phyloP scores from a whole-genome alignment of 1,284 basidiomycete species.

The Termitomyces sp. region DNA sequence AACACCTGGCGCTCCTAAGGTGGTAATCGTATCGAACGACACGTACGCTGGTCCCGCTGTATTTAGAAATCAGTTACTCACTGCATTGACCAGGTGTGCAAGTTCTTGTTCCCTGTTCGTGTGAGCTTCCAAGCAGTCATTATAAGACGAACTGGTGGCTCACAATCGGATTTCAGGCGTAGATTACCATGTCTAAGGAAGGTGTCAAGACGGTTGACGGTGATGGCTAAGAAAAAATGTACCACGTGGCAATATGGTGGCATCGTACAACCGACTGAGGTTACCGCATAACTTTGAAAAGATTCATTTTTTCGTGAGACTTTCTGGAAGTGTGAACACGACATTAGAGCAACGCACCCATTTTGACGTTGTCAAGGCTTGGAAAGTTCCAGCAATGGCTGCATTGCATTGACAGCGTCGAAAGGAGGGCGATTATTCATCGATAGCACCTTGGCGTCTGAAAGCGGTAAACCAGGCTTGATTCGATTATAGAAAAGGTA shows the following conservation, averaged over 20 bases:
- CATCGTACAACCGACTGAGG: constrained; percentile 37
- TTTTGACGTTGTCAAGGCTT: constrained; percentile 48
- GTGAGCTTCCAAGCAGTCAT: constrained; percentile 26
- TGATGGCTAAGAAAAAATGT: constrained; percentile 45
- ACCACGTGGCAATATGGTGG: constrained; percentile 56
- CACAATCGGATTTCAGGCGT: constrained; percentile 2
- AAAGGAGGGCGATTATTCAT: constrained; percentile 53
- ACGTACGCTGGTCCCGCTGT: constrained; percentile 24
- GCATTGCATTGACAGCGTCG: constrained; percentile 47
- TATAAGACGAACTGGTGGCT: background rate
- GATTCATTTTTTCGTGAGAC: constrained; percentile 24
- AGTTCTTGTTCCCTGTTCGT: constrained; percentile 59
- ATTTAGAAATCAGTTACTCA: constrained; percentile 2
- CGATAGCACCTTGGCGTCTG: constrained; percentile 48
- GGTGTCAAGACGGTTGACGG: constrained; percentile 52
- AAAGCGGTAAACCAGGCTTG: constrained; percentile 33
- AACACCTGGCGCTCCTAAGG: constrained; percentile 41
- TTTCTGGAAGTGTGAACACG: background rate
- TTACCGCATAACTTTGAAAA: constrained; percentile 39
- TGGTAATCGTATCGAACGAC: constrained; percentile 55
- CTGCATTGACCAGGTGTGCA: constrained; percentile 28
- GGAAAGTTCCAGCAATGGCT: constrained; percentile 39
- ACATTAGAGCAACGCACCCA: constrained; percentile 21
- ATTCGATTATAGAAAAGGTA: background rate
- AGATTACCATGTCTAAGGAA: constrained; percentile 60